phyloP scores from a whole-genome alignment of 495 filamentous ascomycete species.

The Lasiosphaeriaceae sp. region DNA sequence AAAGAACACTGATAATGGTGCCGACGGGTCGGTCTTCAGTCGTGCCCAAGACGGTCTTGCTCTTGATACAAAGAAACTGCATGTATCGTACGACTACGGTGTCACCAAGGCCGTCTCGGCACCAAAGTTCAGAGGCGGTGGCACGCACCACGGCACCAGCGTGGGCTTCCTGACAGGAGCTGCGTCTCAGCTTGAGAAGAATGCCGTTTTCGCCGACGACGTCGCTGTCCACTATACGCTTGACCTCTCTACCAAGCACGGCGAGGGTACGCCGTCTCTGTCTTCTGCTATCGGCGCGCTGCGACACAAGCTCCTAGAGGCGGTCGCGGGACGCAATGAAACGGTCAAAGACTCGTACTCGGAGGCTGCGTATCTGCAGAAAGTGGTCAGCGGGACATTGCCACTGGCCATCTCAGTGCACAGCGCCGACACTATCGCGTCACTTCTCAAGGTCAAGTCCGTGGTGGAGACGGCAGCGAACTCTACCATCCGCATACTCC shows the following conservation, averaged over 20 bases:
- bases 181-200: constrained; percentile 25
- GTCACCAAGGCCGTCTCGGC: constrained; percentile 46
- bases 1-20: constrained; percentile 43
- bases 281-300: constrained; percentile 37
- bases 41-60: constrained; percentile 44
- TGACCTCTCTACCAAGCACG: constrained; percentile 27
- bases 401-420: constrained; percentile 41
- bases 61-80: constrained; percentile 43
- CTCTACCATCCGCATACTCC: constrained; percentile 31
- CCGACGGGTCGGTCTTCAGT: constrained; percentile 33
- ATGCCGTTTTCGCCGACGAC: constrained; percentile 39
- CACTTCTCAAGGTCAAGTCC: constrained; percentile 36
- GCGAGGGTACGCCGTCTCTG: constrained; percentile 31
- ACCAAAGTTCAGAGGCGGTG: constrained; percentile 29
- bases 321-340: constrained; percentile 22
- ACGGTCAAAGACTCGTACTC: constrained; percentile 31
- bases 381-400: constrained; percentile 34
- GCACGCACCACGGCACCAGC: constrained; percentile 42
- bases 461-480: constrained; percentile 24
- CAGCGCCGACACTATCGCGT: constrained; percentile 42
- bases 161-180: constrained; percentile 44
- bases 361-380: constrained; percentile 35
- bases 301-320: constrained; percentile 40
- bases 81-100: constrained; percentile 38
- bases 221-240: constrained; percentile 45